phyloP scores from a whole-genome alignment of 1,284 basidiomycete genomes.

The Fomitiporia mediterranea region DNA sequence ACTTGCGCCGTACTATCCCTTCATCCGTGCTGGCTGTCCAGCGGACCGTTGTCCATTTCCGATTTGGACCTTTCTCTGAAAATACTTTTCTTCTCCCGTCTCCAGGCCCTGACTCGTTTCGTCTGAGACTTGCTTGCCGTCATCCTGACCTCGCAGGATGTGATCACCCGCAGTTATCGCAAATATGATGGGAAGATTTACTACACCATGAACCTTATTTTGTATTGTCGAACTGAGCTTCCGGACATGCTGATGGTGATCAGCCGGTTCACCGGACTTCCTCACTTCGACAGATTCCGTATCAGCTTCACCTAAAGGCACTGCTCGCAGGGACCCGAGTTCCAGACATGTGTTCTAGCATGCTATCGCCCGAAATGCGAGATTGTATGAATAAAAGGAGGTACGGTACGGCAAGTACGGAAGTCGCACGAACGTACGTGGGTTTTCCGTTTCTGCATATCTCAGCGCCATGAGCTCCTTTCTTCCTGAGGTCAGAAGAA shows the following conservation, averaged over 20 bases:
- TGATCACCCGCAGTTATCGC: constrained; percentile 1
- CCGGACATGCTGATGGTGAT: not conserved
- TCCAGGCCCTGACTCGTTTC: not conserved
- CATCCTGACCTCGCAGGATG: not conserved
- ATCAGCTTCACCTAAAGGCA: not conserved
- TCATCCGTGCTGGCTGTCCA: not conserved
- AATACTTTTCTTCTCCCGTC: constrained; percentile 3
- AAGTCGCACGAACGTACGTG: not conserved
- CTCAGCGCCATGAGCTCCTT: not conserved
- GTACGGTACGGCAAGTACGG: not conserved
- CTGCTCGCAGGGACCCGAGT: not conserved
- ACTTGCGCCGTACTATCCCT: not conserved
- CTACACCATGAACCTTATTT: not conserved
- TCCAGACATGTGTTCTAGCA: not conserved
- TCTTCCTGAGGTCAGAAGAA: not conserved
- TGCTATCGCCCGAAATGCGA: not conserved
- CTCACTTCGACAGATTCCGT: not conserved
- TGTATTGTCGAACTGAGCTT: not conserved
- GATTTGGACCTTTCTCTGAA: not conserved
- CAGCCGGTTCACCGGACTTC: not conserved
- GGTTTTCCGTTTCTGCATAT: not conserved
- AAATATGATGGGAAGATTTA: constrained; percentile 5
- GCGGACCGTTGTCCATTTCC: not conserved
- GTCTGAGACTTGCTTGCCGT: not conserved
- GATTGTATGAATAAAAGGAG: not conserved